Evolutionary conservation across 371 early-diverging fungal genomes (phyloP), one percentile per base, ranked within the genome.

Genomic region (Rhizopus arrhizus): DNA sequence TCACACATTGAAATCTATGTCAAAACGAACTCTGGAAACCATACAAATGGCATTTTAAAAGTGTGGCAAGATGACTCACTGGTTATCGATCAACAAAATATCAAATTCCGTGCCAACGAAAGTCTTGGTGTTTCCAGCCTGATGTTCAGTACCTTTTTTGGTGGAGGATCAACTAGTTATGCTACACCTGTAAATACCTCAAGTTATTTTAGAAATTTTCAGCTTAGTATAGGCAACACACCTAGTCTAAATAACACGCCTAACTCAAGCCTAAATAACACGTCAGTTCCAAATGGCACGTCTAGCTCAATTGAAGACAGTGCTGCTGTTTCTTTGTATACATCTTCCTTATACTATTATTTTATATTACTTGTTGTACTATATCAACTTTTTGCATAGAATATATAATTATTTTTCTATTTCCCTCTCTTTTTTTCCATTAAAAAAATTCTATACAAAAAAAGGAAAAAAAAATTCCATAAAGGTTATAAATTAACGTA

Each of bases 61-160:
- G 77, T 81, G 2, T 78, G 76, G 64, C 52, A 68, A 59, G 72
- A 81, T 31, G 77, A 76, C 3, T 65, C 72, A 8, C 51, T 62
- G 22, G 64, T 59, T 50, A 63, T 78, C 10, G 63, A 72, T 28
- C 61, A 72, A 65, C 69, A 62, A 35, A 59, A 69, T 35, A 40
- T 81, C 2, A 68, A 72, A 4, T 81, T 74, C 40, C 67, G 59
- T 57, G 60, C 42, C 43, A 70, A 40, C 10, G 58, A 64, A 28
- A 13, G 42, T 7, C 34, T 79, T 28, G 80, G 71, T 7, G 64
- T 79, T 0, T 67, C 69, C 49, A 75, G 65, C 56, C 52, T 73
- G 12, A 73, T 73, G 69, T 75, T 75, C 41, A 73, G 65, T 35
- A 72, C 80, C 3, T 84, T 84, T 69, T 84, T 85, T 70, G 83